Evolutionary conservation across 208 protist genomes (phyloP), one percentile per base, ranked within the genome.

Genomic region (Trypanosoma theileri): DNA sequence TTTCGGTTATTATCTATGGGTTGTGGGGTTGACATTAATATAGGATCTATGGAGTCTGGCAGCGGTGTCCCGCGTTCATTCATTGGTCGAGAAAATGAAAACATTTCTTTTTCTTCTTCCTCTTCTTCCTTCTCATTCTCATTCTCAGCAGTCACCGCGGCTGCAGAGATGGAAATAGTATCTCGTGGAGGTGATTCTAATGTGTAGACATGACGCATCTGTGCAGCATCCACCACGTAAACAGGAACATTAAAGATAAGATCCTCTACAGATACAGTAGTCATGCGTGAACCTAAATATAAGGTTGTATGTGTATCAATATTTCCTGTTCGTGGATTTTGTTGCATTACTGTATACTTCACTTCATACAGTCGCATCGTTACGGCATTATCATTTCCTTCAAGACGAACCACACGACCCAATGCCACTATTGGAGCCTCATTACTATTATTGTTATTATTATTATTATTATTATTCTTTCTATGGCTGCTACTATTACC

Each of bases 211-310:
- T 94, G 88, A 19, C 58, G 65, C 70, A 85, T 45, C 13, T 73
- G 66, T 0, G 78, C 31, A 12, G 76, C 52, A 7, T 73, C 52
- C 57, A 93, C 67, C 6, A 93, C 81, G 64, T 86, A 94, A 22
- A 94, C 88, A 4, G 82, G 76, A 13, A 73, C 77, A 42, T 79
- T 60, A 66, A 86, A 91, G 35, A 91, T 72, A n/a, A 94, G 79
- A 52, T 75, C 60, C 1, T 56, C 24, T 17, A 71, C 45, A 4
- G 67, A 66, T 26, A 91, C 80, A 3, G 51, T 59, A 7, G 52
- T 57, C 40, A 21, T 66, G 4, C 65, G 74, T 14, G 17, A 59
- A 1, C 66, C 64, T 22, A 89, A 79, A 31, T 66, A 77, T 4
- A 90, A 67, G 0, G 73, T 77, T 16, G 82, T 88, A 19, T 85